A percentile compares a stretch with the other conserved stretches of the same genome.
These are phyloP conservation scores for Fusarium sp. DNA, from an alignment of 2,329 filamentous ascomycete genomes.

Conservation along the genomic window DNA sequence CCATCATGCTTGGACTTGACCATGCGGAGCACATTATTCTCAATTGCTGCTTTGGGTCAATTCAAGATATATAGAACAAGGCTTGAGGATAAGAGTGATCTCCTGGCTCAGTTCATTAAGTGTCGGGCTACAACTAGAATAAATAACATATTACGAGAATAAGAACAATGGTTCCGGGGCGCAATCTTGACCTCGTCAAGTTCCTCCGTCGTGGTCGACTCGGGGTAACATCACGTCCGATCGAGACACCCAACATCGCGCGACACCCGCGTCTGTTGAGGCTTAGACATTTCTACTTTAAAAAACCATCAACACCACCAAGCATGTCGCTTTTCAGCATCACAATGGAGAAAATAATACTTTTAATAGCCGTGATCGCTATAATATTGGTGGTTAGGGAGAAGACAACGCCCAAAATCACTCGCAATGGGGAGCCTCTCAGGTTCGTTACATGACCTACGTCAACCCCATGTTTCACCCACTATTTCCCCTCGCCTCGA, in stretches of 20 bases:
- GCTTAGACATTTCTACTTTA: conserved; percentile 21
- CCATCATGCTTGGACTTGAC: not conserved
- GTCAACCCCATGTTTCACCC: not conserved
- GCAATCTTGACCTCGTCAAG: not conserved
- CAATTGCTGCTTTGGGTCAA: not conserved
- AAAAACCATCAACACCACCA: not conserved
- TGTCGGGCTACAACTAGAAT: too few species aligned
- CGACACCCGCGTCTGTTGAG: not conserved
- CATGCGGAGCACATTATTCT: not conserved
- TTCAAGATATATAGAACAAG: not conserved
- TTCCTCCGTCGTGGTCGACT: not conserved
- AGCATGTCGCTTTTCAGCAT: conserved; percentile 35
- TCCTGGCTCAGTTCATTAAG: too few species aligned
- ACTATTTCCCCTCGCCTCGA: conserved; percentile 1
- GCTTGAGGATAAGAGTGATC: not conserved
- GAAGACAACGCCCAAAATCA: conserved; percentile 22
- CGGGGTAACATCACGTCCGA: conserved; percentile 25
- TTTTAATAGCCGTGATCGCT: not conserved
- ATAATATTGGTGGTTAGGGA: conserved; percentile 8
- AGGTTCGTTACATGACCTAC: conserved; percentile 19
- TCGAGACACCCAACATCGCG: not conserved
- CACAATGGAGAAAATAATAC: not conserved
- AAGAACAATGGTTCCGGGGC: not conserved
- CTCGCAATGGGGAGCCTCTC: conserved; percentile 32
- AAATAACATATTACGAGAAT: too few species aligned